Evolutionary conservation across 106 monocot species (phyloP), one percentile per base, ranked within the genome.

Genomic region (Dendrobium nobile): DNA sequence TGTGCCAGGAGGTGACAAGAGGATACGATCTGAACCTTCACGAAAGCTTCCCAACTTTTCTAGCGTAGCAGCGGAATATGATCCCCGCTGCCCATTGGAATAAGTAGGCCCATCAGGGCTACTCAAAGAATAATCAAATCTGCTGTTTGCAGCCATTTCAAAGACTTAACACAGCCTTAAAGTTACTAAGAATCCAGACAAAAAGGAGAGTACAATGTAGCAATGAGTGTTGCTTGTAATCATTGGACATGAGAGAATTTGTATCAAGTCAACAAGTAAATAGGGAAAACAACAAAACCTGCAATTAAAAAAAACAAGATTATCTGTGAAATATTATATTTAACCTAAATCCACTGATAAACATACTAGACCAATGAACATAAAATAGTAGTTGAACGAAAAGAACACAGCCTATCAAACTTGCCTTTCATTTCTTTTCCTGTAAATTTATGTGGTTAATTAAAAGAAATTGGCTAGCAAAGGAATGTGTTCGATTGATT

Each of bases 11-110:
- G 72, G 43, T 27, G 86, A 79, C 20, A 78, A 77, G 42, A n/a
- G 55, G 16, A 81, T 54, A 45, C 85, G 85, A 40, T 88, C 91
- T 18, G 65, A 41, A 72, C 41, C 81, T 75, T 89, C 88, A 44
- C 87, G 91, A 67, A 86, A 85, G 82, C 88, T 91, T 65, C 85
- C 88, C 9, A 84, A 78, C 80, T 80, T 84, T 70, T 91, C 91
- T 27, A 91, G 41, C 1, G 79, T 54, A 56, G 79, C 77, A 68
- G 77, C 54, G 33, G 59, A 67, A 79, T 85, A 78, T 0, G 79
- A 17, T 41, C 84, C 85, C 37, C 88, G 86, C 54, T 84, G 85
- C 37, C 84, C 82, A 77, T 80, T 85, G 28, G 55, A 45, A 65
- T 79, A 86, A 2, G 76, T 15, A 1, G 79, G 59, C 58, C 89